Evolutionary conservation across 2,329 filamentous ascomycete genomes (phyloP), one percentile per base, ranked within the genome.

Genomic region (Curvularia eragrostidis): DNA sequence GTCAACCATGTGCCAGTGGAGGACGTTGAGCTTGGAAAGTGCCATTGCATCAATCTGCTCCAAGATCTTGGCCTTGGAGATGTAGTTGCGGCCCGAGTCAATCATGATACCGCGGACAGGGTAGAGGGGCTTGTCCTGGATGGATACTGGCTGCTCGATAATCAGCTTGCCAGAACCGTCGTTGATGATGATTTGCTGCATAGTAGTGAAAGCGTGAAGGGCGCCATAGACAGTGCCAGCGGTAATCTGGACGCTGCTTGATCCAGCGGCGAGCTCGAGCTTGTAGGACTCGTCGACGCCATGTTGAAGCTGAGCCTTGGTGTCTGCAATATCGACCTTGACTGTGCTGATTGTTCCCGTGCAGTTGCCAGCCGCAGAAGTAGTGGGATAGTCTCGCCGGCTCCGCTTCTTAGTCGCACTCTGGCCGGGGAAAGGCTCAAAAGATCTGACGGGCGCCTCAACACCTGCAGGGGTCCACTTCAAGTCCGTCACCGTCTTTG

Each of bases 241-340:
- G 1, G 75, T 78, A 62, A 85, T 80, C 8, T 78, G 66, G 54
- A 85, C 73, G 3, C 70, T 72, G 32, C 73, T 68, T 2, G 82
- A 81, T 19, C 67, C 69, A 5, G 73, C 61, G 0, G 69, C 61
- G 36, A 84, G 77, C 18, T 79, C 74, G 19, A 85, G 63, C 0
- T 79, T 82, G 68, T 85, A 85, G n/a, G 83, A 84, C 65, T 85
- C 83, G 55, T 85, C 82, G 21, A 85, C 83, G 3, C 82, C 83
- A 62, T 85, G 83, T 66, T 85, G 79, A 28, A 86, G 74, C 56
- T 82, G 77, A 3, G 81, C 82, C 12, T 77, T 61, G 41, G 68
- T 68, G 63, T 86, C 75, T 6, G 75, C 62, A 24, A 87, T 72
- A 6, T 79, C 71, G 43, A 86, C 72, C 24, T 81, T 75, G 36